Evolutionary conservation across 805 yeast species (phyloP).

Genomic region (Debaryomyces tyrocola): DNA sequence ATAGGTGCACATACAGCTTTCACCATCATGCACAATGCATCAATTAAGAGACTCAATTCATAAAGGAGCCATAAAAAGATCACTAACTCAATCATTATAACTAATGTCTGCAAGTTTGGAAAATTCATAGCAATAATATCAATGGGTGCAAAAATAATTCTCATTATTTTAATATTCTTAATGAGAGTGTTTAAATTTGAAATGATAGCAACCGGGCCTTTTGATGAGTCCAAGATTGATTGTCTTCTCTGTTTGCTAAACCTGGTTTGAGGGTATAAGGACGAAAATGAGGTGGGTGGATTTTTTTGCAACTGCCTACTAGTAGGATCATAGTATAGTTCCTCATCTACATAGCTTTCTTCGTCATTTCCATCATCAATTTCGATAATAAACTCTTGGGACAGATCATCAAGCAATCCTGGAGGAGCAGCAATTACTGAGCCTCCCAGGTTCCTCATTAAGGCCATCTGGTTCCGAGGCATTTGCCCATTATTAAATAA

Average conservation of each 20-base stretch:
- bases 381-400: constrained; percentile 30
- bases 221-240: background rate
- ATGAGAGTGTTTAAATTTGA: constrained; percentile 33
- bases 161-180: constrained; percentile 36
- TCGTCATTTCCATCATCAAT: constrained; percentile 23
- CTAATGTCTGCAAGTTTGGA: constrained; percentile 39
- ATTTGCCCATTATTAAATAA: constrained; percentile 10
- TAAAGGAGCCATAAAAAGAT: constrained; percentile 43
- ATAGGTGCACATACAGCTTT: constrained; percentile 47
- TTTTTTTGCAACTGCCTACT: constrained; percentile 32
- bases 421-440: constrained; percentile 2
- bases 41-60: constrained; percentile 40
- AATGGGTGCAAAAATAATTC: constrained; percentile 39
- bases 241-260: background rate
- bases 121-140: constrained; percentile 37
- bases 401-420: background rate
- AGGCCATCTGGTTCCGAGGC: background rate
- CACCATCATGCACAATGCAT: constrained; percentile 45
- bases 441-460: constrained; percentile 5
- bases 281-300: background rate
- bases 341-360: constrained; percentile 19
- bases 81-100: constrained; percentile 36
- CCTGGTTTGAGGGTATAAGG: background rate
- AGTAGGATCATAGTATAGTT: constrained; percentile 30
- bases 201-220: constrained; percentile 19